phyloP scores from a whole-genome alignment of 2,329 filamentous ascomycete species.

The Clarireedia homoeocarpa region DNA sequence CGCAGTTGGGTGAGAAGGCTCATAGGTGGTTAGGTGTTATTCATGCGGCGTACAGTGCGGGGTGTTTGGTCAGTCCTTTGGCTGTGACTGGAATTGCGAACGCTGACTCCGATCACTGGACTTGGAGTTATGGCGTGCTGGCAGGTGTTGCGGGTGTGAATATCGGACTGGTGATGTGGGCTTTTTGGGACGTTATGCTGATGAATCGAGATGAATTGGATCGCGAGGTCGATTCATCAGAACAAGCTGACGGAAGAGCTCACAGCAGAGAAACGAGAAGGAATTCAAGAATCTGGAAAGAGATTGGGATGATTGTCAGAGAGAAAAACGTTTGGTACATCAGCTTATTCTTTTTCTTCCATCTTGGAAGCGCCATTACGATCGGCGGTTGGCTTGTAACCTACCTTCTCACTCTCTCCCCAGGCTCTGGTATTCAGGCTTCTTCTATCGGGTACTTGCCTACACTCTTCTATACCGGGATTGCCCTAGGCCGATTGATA shows the following conservation, averaged over 20 bases:
- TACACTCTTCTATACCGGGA: slow-evolving; percentile 51
- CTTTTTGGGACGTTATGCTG: neutral
- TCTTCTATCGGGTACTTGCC: slow-evolving; percentile 50
- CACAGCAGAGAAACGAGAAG: slow-evolving; percentile 13
- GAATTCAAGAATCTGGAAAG: slow-evolving; percentile 31
- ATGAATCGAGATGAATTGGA: neutral
- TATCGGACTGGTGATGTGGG: neutral
- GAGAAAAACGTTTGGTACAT: slow-evolving; percentile 47
- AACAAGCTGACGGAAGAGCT: neutral
- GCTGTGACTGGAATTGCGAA: slow-evolving; percentile 43
- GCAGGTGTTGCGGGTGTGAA: neutral
- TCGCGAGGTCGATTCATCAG: neutral
- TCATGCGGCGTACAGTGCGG: slow-evolving; percentile 49
- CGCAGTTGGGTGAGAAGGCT: slow-evolving; percentile 36
- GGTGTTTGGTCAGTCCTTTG: slow-evolving; percentile 50
- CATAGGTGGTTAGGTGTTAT: slow-evolving; percentile 57
- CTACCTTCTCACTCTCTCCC: slow-evolving; percentile 36
- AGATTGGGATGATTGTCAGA: slow-evolving; percentile 39
- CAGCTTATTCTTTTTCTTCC: slow-evolving; percentile 57
- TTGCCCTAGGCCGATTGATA: slow-evolving; percentile 46
- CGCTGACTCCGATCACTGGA: slow-evolving; percentile 37
- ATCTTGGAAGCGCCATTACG: slow-evolving; percentile 48
- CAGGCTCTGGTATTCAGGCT: neutral
- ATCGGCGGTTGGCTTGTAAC: slow-evolving; percentile 54
- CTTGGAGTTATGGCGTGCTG: neutral